These are phyloP conservation scores for Oryza nivara DNA, from an alignment of 176 grass and related monocot species.

Conservation along the genomic window DNA sequence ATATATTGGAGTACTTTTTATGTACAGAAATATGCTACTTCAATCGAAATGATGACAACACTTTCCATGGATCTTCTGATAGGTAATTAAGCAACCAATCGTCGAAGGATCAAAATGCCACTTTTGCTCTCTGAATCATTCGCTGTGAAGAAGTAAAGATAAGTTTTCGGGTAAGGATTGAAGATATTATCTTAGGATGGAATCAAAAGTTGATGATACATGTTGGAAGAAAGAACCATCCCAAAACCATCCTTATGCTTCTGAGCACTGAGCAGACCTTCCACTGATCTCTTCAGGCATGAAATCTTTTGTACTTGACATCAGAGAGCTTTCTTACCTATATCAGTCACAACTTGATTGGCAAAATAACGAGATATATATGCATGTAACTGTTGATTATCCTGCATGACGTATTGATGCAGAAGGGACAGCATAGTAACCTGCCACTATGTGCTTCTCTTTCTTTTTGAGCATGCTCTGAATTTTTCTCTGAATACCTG, in stretches of 20 bases:
- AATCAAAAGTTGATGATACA: constrained; percentile 4
- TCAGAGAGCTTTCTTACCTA: background rate
- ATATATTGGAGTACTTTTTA: background rate
- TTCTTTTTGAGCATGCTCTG: constrained; percentile 14
- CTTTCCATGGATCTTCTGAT: background rate
- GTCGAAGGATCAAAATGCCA: background rate
- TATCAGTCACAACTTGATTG: background rate
- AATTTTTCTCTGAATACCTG: background rate
- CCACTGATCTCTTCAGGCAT: background rate
- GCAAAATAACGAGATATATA: background rate
- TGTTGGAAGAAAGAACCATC: background rate
- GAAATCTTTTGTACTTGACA: constrained; percentile 10
- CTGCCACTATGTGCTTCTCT: background rate
- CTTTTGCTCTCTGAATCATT: background rate
- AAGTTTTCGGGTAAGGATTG: background rate
- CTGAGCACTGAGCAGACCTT: constrained; percentile 8
- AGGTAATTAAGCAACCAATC: background rate
- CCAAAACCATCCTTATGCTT: background rate
- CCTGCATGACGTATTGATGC: background rate
- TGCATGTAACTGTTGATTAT: background rate
- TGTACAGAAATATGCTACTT: background rate
- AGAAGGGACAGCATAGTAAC: background rate
- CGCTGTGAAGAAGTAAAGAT: background rate
- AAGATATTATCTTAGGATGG: background rate
- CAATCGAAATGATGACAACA: background rate